Conservation (phyloP, 495 filamentous ascomycete genomes). For the Penicillium canariense region DNA sequence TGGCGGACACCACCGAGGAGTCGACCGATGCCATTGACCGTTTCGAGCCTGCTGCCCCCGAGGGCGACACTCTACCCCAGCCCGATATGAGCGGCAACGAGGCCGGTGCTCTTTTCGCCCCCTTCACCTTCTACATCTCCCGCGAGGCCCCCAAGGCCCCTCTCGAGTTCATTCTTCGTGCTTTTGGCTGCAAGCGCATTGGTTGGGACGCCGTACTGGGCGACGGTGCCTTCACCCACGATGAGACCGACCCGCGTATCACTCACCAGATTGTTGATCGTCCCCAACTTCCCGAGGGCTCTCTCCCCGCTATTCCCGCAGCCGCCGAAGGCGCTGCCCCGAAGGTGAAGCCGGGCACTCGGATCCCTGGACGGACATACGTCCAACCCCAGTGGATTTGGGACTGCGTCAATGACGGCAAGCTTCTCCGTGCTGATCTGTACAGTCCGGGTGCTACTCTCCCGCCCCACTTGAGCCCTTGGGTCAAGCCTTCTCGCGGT, state of each 20-base stretch:
- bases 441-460: conserved; percentile 87
- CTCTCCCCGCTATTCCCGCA: conserved; percentile 56
- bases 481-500: conserved; percentile 81
- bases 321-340: conserved; percentile 51
- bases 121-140: conserved; percentile 89
- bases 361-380: conserved; percentile 86
- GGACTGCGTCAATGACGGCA: conserved; percentile 90
- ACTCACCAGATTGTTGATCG: conserved; percentile 97
- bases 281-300: conserved; percentile 64
- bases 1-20: conserved; percentile 41
- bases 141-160: conserved; percentile 88
- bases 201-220: conserved; percentile 90
- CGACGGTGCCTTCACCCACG: conserved; percentile 85
- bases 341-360: conserved; percentile 51
- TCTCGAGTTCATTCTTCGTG: conserved; percentile 88
- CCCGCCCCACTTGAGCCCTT: conserved; percentile 93
- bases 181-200: conserved; percentile 94
- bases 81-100: conserved; percentile 59
- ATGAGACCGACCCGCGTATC: conserved; percentile 81
- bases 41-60: conserved; percentile 73
- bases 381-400: conserved; percentile 98
- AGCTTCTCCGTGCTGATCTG: conserved; percentile 79
- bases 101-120: conserved; percentile 69
- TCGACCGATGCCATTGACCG: conserved; percentile 75
- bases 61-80: conserved; percentile 84